Base-by-base conservation (phyloP, 2,329 filamentous ascomycete genomes). In the Fusarium chlamydosporum region DNA sequence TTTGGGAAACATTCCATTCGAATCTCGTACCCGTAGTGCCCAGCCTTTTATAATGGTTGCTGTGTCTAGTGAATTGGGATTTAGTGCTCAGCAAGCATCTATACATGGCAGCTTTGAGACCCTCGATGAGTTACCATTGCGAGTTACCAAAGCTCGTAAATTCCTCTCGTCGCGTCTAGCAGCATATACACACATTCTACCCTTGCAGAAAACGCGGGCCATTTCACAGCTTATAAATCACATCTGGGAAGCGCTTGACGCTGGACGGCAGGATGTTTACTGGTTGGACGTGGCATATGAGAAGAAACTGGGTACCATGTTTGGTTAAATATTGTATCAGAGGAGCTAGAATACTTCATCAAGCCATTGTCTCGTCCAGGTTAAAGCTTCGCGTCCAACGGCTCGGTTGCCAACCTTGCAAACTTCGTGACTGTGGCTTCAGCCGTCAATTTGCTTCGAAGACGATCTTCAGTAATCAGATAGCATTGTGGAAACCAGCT, bases 401-500 rank as follows among this genome's bases (percentile, higher is more conserved):
- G 35, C 13, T 35, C 27, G 8, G 15, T 13, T 7, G 42, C 27
- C 3, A 50, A 26, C 4, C 11, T 26, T 4, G 35, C 42, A 26
- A 61, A 61, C 7, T 59, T 59, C 3, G 5, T 9, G 2, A 61
- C 18, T 0, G 56, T 33, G 15, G 26, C 35, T 42, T 65, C 37
- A 2, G 41, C 26, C 4, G 62, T 70, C 1, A 70, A 20, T 3
- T 54, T 26, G 0, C 8, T 37, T 7, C 34, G 37, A 2, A 71
- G 33, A 1, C 68, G 47, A 15, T 64, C 34, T 7, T 67, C 58
- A 1, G 61, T 67, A 2, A 71, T 6, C 1, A 71, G 26, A 20
- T 64, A 71, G 3, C 40, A 38, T 3, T 47, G 38, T 0, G 70
- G 70, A 45, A 72, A 68, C 70, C 70, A 77, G 7, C 40, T 66